Base-by-base conservation (phyloP, 2,329 filamentous ascomycete species). In the Aspergillus sp. region DNA sequence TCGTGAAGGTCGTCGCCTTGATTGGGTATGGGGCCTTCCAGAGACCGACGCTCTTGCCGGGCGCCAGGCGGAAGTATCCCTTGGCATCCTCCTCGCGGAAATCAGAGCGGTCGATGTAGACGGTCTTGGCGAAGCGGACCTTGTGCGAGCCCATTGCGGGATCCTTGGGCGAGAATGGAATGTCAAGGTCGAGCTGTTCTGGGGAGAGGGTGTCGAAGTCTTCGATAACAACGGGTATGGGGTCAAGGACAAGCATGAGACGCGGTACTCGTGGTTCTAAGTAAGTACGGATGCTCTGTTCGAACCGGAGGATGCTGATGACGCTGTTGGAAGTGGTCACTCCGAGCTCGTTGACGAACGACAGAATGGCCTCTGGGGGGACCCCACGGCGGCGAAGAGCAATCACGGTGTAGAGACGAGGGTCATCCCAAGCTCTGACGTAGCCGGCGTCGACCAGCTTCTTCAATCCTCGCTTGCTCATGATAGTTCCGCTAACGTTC, bases 401-500 rank as follows among this genome's bases (percentile, higher is more conserved):
- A 59, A 93, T 91, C 17, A 97, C 80, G 1, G 93, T 96, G 77
- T 91, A 96, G 5, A 98, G 81, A 35, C 93, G 85, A 11, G 93
- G 93, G 68, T 97, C 93, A 66, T 97, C 90, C 91, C 93, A 97
- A 55, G 86, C 90, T 39, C 90, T 85, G 7, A 98, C 93, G 62
- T 88, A 82, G n/a, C 86, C 85, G 51, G 89, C 84, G 45, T 88
- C 83, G 2, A 97, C 91, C 5, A 97, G 79, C 75, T 90, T 88
- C 62, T 87, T 84, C 60, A 97, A 89, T 68, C 90, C 88, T 56
- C 93, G 84, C 79, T 98, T 97, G 35, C 89, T 93, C 60, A 96
- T 82, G 54, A 97, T 88, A 0, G 93, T 96, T 15, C 93, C 92
- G 9, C 86, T 87, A 33, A 97, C 83, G 64, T 90, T 96, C 33